Base-by-base conservation (phyloP, 2,329 filamentous ascomycete genomes). In the Laburnicola sp. region DNA sequence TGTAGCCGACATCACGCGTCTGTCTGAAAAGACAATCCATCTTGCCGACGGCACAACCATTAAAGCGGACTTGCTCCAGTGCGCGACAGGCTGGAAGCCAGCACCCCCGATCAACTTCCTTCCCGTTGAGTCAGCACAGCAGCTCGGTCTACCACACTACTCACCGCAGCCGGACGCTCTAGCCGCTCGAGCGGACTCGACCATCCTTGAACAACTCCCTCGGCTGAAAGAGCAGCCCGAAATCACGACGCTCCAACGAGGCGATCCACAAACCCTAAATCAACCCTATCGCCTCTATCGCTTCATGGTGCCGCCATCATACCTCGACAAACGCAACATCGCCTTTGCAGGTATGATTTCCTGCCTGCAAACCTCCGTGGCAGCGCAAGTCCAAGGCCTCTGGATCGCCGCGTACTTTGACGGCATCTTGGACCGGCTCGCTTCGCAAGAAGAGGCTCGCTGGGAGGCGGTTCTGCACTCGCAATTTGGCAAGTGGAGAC, bases 321-420 rank as follows among this genome's bases (percentile, higher is more conserved):
- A 66, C 40, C 53, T 72, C 21, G 37, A 59, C 3, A 54, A 53
- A 21, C 69, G 66, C 5, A 73, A 70, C 44, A 67, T 78, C 9
- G 75, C 72, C 2, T 77, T 77, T 51, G 68, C 70, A 3, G 74
- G 38, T 68, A 74, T 26, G 68, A 23, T 73, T 67, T 9, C 66
- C 74, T 23, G 65, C 66, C 2, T 75, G 72, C 0, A 64, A 70
- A 1, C 64, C 69, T 70, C 3, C 22, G 27, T 16, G 39, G 27
- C n/a, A 39, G 70, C 73, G 3, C 63, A 70, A 9, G 57, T 68
- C 0, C 73, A 77, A 59, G 74, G 65, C 0, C 66, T 76, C 1
- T 77, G 75, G 75, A 74, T 87, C 28, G 77, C 78, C 0, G 86
- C 87, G 0, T 90, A 84, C 65, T 80, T 92, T 28, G 75, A 78